Percentiles rank a stretch among this genome's conserved stretches.
phyloP scores from a whole-genome alignment of 2,329 filamentous ascomycete genomes.

The Sporothrix humicola region DNA sequence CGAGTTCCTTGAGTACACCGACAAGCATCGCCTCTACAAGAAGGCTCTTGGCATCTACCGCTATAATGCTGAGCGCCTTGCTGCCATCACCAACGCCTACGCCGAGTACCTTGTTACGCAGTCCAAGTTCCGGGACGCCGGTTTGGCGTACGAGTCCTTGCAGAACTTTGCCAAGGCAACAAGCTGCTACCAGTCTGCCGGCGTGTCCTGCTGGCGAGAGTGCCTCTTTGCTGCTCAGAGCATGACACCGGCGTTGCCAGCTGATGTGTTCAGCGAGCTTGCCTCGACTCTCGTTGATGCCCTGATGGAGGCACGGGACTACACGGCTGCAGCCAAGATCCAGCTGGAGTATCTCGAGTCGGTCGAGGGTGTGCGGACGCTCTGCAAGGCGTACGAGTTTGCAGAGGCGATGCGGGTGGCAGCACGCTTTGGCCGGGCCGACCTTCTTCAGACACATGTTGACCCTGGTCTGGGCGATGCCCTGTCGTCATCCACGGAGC shows the following conservation, averaged over 20 bases:
- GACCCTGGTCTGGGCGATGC: constrained; percentile 82
- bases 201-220: constrained; percentile 82
- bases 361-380: constrained; percentile 72
- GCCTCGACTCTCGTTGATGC: constrained; percentile 78
- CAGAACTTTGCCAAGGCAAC: constrained; percentile 75
- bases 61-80: constrained; percentile 73
- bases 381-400: constrained; percentile 88
- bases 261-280: constrained; percentile 67
- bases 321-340: constrained; percentile 77
- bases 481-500: constrained; percentile 81
- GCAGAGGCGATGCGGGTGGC: constrained; percentile 84
- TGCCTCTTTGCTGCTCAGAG: constrained; percentile 80
- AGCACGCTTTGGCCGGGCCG: constrained; percentile 62
- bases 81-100: constrained; percentile 75
- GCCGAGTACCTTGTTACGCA: constrained; percentile 75
- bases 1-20: constrained; percentile 77
- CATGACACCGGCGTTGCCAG: constrained; percentile 46
- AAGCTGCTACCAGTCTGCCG: constrained; percentile 80
- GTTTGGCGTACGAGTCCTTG: constrained; percentile 88
- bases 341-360: constrained; percentile 81
- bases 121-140: constrained; percentile 84
- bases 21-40: constrained; percentile 80
- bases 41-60: constrained; percentile 80
- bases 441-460: constrained; percentile 70
- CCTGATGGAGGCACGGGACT: constrained; percentile 83